Conservation (phyloP, 2,329 filamentous ascomycete genomes). For the Peltaster fructicola region DNA sequence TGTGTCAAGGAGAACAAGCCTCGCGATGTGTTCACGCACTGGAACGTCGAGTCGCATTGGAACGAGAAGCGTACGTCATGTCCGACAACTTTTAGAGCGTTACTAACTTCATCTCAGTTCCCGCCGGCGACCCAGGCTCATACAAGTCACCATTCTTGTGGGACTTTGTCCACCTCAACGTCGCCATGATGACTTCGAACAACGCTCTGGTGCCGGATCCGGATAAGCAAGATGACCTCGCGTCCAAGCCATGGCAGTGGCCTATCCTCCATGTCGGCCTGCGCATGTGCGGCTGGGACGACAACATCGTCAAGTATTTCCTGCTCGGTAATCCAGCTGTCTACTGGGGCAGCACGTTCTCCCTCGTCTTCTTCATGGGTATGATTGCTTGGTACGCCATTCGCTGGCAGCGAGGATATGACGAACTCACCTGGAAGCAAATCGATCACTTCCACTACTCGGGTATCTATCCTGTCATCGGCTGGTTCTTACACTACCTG, state of each 20-base stretch:
- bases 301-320: constrained; percentile 93
- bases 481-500: constrained; percentile 92
- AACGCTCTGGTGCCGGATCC: constrained; percentile 94
- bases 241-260: constrained; percentile 97
- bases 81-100: constrained; percentile 4
- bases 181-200: constrained; percentile 99
- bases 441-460: constrained; percentile 92
- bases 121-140: constrained; percentile 69
- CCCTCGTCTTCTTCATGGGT: constrained; percentile 53
- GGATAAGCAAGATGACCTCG: constrained; percentile 96
- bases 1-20: constrained; percentile 89
- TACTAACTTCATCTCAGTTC: constrained; percentile 41
- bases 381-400: constrained; percentile 71
- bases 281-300: constrained; percentile 97
- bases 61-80: constrained; percentile 71
- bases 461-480: constrained; percentile 75
- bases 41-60: constrained; percentile 91
- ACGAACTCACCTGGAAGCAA: constrained; percentile 59
- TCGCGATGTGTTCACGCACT: constrained; percentile 87
- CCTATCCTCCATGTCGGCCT: constrained; percentile 87
- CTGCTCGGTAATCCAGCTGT: constrained; percentile 89
- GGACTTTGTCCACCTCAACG: constrained; percentile 94
- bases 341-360: constrained; percentile 83
- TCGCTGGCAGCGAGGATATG: constrained; percentile 89
- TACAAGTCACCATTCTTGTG: constrained; percentile 97